These are phyloP conservation scores for Bombardia bombarda DNA, from an alignment of 495 filamentous ascomycete genomes.

Conservation along the genomic window DNA sequence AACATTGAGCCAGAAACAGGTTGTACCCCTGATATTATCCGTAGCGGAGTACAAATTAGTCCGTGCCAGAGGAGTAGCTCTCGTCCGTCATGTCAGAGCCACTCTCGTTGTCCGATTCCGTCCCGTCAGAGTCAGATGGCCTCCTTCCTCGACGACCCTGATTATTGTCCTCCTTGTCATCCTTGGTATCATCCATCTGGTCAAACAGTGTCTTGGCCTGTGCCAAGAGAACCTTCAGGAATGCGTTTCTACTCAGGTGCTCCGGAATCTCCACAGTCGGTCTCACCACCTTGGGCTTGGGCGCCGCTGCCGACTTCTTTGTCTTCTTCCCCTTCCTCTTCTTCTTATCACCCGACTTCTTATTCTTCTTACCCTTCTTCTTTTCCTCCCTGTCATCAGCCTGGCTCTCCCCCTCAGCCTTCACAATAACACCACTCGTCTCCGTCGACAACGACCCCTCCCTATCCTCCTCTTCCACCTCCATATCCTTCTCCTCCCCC, in stretches of 20 bases:
- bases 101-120: no score
- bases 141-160: no score
- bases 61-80: no score
- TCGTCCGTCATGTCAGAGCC: no score
- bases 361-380: neutral
- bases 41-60: no score
- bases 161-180: neutral
- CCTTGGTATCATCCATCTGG: conserved; percentile 13
- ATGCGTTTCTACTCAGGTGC: conserved; percentile 9
- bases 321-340: neutral
- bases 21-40: no score
- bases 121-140: neutral
- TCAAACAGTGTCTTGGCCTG: conserved; percentile 17
- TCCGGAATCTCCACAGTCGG: conserved; percentile 8
- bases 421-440: no score
- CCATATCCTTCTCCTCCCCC: neutral
- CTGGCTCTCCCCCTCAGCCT: no score
- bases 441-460: no score
- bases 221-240: conserved; percentile 18
- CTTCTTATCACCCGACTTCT: neutral
- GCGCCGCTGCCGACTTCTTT: neutral
- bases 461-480: neutral
- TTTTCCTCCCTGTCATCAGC: no score
- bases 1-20: no score
- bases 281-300: conserved; percentile 2